Conservation (phyloP, 1,284 basidiomycete species). For the Rhizoctonia solani region DNA sequence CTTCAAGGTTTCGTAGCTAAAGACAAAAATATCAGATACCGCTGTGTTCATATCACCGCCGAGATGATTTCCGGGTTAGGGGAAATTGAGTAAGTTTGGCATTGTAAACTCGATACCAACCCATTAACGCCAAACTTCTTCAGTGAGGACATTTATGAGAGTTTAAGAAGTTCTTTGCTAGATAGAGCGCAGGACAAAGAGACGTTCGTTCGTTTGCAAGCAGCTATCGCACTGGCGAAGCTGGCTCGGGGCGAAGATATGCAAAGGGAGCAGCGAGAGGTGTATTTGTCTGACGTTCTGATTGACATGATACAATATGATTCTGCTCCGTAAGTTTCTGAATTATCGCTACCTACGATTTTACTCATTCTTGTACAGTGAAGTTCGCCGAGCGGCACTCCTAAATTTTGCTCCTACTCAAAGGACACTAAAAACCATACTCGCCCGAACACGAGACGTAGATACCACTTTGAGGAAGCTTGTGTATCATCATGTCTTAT, state of each 20-base stretch:
- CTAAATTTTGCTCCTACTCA: slow-evolving; percentile 73
- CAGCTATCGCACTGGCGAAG: slow-evolving; percentile 83
- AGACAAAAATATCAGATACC: slow-evolving; percentile 85
- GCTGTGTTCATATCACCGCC: slow-evolving; percentile 77
- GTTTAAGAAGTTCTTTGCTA: slow-evolving; percentile 71
- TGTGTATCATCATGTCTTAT: slow-evolving; percentile 69
- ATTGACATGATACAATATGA: slow-evolving; percentile 78
- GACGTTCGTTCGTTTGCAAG: slow-evolving; percentile 78
- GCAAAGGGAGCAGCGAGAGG: slow-evolving; percentile 67
- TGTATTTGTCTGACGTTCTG: slow-evolving; percentile 67
- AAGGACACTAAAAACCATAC: slow-evolving; percentile 59
- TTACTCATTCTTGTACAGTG: slow-evolving; percentile 53
- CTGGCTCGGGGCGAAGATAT: slow-evolving; percentile 78
- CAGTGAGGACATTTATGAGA: slow-evolving; percentile 81
- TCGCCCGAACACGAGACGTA: slow-evolving; percentile 83
- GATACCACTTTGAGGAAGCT: slow-evolving; percentile 83
- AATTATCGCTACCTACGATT: slow-evolving; percentile 16
- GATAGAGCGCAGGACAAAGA: slow-evolving; percentile 88
- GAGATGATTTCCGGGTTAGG: slow-evolving; percentile 80
- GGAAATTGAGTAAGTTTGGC: slow-evolving; percentile 76
- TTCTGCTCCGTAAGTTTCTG: slow-evolving; percentile 69
- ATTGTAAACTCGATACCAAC: not conserved
- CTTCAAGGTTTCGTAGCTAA: slow-evolving; percentile 86
- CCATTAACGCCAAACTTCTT: not conserved
- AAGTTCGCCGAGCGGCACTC: slow-evolving; percentile 87